A percentile compares a stretch with the other conserved stretches of the same genome.
These are phyloP conservation scores for Globisporangium okanoganense DNA, from an alignment of 352 stramenopile species.

Conservation along the genomic window DNA sequence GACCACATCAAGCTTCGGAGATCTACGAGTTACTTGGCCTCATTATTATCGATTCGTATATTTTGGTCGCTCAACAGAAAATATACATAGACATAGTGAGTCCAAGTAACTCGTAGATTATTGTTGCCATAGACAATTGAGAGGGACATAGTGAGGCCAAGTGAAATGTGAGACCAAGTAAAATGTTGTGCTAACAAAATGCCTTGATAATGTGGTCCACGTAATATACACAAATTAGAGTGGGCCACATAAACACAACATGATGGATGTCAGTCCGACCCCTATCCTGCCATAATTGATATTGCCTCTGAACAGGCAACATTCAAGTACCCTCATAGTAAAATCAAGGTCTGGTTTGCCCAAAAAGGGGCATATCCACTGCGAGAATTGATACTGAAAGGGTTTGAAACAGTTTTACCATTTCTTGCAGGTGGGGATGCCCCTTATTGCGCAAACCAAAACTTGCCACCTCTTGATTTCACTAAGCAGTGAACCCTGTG, in stretches of 20 bases:
- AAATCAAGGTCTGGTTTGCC: not conserved
- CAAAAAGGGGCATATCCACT: not conserved
- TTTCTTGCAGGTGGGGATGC: not conserved
- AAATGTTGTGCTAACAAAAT: too few relatives aligned
- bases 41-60: too few relatives aligned
- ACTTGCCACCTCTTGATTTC: not conserved
- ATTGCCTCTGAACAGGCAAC: not conserved
- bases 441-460: not conserved
- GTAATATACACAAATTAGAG: not conserved
- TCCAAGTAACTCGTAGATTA: too few relatives aligned
- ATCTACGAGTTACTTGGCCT: too few relatives aligned
- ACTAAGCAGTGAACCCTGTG: not conserved
- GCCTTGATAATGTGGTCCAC: not conserved
- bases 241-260: not conserved
- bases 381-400: conserved; percentile 19
- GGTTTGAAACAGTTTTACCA: conserved; percentile 20
- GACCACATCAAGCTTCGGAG: not conserved
- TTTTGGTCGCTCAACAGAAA: too few relatives aligned
- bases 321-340: not conserved
- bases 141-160: too few relatives aligned
- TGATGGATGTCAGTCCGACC: not conserved
- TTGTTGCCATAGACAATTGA: too few relatives aligned
- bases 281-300: not conserved
- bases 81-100: too few relatives aligned
- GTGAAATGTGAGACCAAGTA: too few relatives aligned